A percentile compares a stretch with the other conserved stretches of the same genome.
Evolutionary conservation across 768 basidiomycete genomes (phyloP).

Genomic region (Lepiota subincarnata): DNA sequence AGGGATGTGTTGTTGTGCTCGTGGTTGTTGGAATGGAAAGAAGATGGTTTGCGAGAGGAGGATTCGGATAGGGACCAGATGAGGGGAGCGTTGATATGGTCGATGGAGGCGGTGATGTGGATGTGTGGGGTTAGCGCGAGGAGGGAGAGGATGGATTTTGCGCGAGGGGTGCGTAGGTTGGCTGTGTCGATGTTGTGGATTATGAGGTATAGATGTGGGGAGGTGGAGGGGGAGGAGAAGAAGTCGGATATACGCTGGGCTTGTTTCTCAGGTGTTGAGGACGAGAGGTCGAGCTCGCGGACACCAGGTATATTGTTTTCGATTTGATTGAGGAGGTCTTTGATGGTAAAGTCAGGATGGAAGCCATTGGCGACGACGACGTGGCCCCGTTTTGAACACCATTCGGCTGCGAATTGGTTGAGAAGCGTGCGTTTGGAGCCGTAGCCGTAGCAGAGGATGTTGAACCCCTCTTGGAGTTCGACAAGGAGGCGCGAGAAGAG

Average conservation of each 20-base stretch:
- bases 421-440: slow-evolving; percentile 82
- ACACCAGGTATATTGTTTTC: slow-evolving; percentile 46
- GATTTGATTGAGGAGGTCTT: slow-evolving; percentile 63
- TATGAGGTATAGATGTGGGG: slow-evolving; percentile 64
- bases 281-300: slow-evolving; percentile 27
- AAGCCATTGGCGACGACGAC: slow-evolving; percentile 79
- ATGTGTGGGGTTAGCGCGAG: slow-evolving; percentile 73
- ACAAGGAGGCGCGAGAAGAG: slow-evolving; percentile 58
- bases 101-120: slow-evolving; percentile 81
- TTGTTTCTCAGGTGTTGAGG: slow-evolving; percentile 51
- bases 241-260: slow-evolving; percentile 62
- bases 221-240: slow-evolving; percentile 32
- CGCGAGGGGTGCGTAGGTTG: slow-evolving; percentile 57
- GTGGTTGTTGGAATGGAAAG: background rate
- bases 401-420: slow-evolving; percentile 64
- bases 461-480: slow-evolving; percentile 83
- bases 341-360: slow-evolving; percentile 62
- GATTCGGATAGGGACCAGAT: slow-evolving; percentile 76
- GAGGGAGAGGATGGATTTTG: slow-evolving; percentile 63
- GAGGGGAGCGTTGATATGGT: slow-evolving; percentile 80
- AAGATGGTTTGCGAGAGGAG: slow-evolving; percentile 45
- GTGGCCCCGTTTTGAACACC: slow-evolving; percentile 57
- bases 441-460: slow-evolving; percentile 81
- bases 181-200: slow-evolving; percentile 88
- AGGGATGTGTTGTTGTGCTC: background rate